Base-by-base conservation (phyloP, 78 protist genomes). In the Chrysochromulina tobinii region DNA sequence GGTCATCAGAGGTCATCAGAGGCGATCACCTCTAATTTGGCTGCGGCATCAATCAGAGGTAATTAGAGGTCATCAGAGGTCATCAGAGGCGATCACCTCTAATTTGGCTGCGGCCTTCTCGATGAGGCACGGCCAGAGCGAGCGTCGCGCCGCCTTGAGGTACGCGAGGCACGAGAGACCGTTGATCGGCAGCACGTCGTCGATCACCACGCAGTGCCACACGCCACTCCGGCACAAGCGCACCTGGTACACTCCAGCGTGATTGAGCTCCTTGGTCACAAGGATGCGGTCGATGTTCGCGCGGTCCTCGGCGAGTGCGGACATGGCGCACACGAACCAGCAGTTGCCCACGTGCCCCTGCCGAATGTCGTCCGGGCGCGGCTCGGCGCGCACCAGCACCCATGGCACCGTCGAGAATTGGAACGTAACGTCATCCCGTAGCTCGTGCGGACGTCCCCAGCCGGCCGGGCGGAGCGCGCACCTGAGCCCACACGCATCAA, bases 101-200 rank as follows among this genome's bases (percentile, higher is more conserved):
- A 92, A 6, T 50, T 92, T 87, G 72, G 94, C 94, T 6, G 83
- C 83, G 17, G 94, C 94, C 81, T 92, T 92, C 86, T 92, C 94
- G 67, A 92, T 48, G 61, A 92, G 53, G 0, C 85, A 15, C 8
- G 21, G 77, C 90, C 91, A 92, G 20, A 66, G 54, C 75, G 79
- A 77, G 54, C 59, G 57, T 1, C 84, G 84, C 15, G 84, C 84
- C 9, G 84, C 64, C 64, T 59, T 59, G 23, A 59, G 64, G 12
- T 59, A 59, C 23, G 64, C 64, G 64, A 59, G 64, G 64, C 64
- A 59, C 64, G 64, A 59, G 23, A 59, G 64, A 12, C 64, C 64
- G 64, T n/a, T 69, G 25, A 53, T 25, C 25, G 87, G 87, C 18
- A 79, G n/a, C 21, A 51, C 59, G 15, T 79, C 87, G 61, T 79